Evolutionary conservation across 768 basidiomycete species (phyloP).

Genomic region (Russula olivacea): DNA sequence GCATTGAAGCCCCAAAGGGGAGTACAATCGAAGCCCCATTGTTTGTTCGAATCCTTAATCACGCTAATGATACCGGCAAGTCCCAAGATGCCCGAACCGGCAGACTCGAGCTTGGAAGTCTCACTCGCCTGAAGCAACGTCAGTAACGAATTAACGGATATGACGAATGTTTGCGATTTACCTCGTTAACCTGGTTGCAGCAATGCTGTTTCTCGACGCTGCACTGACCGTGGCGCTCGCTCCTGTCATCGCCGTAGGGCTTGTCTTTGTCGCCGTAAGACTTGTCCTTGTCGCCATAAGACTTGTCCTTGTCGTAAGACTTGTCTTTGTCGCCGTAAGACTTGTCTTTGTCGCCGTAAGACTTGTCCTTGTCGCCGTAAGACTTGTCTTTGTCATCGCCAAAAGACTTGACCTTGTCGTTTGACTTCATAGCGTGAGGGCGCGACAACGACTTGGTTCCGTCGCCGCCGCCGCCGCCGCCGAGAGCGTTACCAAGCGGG

Average conservation of each 20-base stretch:
- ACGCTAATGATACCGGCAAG: not conserved
- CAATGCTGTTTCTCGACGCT: not conserved
- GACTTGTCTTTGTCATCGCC: not conserved
- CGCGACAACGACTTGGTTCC: not conserved
- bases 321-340: not conserved
- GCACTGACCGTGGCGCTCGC: not conserved
- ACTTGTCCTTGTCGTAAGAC: not conserved
- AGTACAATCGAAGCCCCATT: not conserved
- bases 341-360: not conserved
- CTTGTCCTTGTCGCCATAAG: not conserved
- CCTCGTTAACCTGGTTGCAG: not conserved
- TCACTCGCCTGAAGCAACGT: not conserved
- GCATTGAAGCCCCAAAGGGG: not conserved
- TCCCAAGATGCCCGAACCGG: not conserved
- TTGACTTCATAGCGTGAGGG: not conserved
- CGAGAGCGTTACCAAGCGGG: not conserved
- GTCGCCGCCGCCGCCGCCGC: not conserved
- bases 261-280: not conserved
- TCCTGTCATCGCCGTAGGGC: not conserved
- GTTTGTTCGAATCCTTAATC: not conserved
- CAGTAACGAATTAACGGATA: not conserved
- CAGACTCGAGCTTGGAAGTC: not conserved
- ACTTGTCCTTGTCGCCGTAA: not conserved
- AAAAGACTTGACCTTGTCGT: not conserved
- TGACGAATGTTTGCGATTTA: not conserved